Evolutionary conservation across 2,329 filamentous ascomycete species (phyloP).

Genomic region (Albophoma yamanashiensis): DNA sequence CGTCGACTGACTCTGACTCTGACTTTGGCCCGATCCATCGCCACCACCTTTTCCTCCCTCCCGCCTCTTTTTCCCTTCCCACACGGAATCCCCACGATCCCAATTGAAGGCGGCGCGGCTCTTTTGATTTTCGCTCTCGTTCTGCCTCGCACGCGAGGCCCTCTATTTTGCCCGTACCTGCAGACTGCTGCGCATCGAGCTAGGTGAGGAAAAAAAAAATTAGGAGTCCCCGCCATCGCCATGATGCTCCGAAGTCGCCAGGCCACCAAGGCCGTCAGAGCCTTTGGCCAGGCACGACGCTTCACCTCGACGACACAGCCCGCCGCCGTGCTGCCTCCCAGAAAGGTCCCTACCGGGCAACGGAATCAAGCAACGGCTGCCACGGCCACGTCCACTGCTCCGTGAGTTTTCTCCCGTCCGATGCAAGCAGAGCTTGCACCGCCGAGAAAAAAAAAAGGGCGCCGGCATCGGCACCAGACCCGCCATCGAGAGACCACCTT

Average conservation of each 20-base stretch:
- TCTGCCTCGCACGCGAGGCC: not conserved
- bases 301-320: conserved; percentile 29
- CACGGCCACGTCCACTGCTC: conserved; percentile 29
- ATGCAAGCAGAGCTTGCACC: not conserved
- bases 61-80: not conserved
- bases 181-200: not conserved
- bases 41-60: not conserved
- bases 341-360: conserved; percentile 28
- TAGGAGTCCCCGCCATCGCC: conserved; percentile 5
- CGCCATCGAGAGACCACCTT: not conserved
- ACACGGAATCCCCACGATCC: not conserved
- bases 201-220: not conserved
- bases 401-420: conserved; percentile 32
- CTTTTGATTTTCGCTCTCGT: too few relatives aligned
- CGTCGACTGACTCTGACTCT: not conserved
- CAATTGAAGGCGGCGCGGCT: not conserved
- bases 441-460: not conserved
- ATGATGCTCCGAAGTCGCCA: conserved; percentile 40
- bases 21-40: not conserved
- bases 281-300: conserved; percentile 26
- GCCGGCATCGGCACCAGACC: conserved; percentile 5
- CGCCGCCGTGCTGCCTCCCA: conserved; percentile 22
- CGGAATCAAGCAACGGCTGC: conserved; percentile 40
- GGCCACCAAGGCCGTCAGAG: conserved; percentile 35
- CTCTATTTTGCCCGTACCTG: not conserved